Evolutionary conservation across 768 basidiomycete species (phyloP).

Genomic region (Tricholomella constricta): DNA sequence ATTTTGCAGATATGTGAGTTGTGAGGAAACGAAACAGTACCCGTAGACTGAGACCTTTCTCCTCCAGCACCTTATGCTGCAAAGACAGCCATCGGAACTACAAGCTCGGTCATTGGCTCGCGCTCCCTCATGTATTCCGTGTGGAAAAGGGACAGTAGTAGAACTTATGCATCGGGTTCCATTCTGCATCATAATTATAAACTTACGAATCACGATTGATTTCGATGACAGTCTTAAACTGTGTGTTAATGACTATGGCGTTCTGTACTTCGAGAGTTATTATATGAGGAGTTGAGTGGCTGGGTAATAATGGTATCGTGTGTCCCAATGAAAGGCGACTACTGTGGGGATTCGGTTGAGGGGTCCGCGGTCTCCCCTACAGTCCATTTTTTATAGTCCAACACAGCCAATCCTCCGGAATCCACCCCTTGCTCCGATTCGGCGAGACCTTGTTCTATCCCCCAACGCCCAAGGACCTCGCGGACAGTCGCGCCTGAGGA

Average conservation of each 20-base stretch:
- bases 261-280: neutral
- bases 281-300: neutral
- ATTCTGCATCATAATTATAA: neutral
- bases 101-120: slow-evolving; percentile 38
- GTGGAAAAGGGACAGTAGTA: slow-evolving; percentile 26
- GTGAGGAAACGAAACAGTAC: slow-evolving; percentile 14
- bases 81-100: slow-evolving; percentile 61
- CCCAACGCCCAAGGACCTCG: slow-evolving; percentile 57
- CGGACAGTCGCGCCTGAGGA: slow-evolving; percentile 41
- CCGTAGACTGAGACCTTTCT: slow-evolving; percentile 4
- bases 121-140: slow-evolving; percentile 51
- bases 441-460: slow-evolving; percentile 46
- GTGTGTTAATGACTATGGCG: neutral
- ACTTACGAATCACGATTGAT: neutral
- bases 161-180: no score
- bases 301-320: neutral
- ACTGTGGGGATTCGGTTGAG: neutral
- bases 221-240: no score
- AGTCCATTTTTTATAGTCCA: slow-evolving; percentile 68
- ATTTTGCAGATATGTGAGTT: slow-evolving; percentile 43
- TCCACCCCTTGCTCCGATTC: slow-evolving; percentile 25
- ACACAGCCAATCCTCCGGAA: slow-evolving; percentile 42
- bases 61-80: slow-evolving; percentile 50
- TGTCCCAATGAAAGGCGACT: neutral
- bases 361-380: slow-evolving; percentile 45